Percentiles rank a stretch among this genome's conserved stretches.
Evolutionary conservation across 1,139 yeast genomes (phyloP).

Genomic region (Spencermartinsiella ligniputridi): DNA sequence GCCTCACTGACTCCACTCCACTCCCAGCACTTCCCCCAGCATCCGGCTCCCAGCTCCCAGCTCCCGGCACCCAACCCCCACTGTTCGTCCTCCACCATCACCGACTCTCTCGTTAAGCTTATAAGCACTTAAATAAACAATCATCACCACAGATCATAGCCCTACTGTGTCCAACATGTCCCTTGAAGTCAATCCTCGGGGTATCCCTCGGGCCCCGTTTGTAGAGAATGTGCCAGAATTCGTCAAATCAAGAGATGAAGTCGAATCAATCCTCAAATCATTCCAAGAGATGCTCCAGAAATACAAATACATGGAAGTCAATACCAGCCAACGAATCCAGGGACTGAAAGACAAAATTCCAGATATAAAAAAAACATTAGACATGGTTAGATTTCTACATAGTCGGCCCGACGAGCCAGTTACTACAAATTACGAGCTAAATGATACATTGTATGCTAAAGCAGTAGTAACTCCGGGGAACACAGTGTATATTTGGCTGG

Average conservation of each 20-base stretch:
- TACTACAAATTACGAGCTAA: slow-evolving; percentile 78
- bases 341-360: slow-evolving; percentile 77
- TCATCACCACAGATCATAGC: slow-evolving; percentile 7
- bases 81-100: too few species aligned
- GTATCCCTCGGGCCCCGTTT: slow-evolving; percentile 96
- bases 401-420: slow-evolving; percentile 44
- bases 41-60: too few species aligned
- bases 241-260: slow-evolving; percentile 65
- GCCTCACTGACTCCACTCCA: too few species aligned
- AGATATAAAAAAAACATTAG: slow-evolving; percentile 79
- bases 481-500: slow-evolving; percentile 83
- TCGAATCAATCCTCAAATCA: slow-evolving; percentile 59
- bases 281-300: slow-evolving; percentile 77
- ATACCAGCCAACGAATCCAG: slow-evolving; percentile 63
- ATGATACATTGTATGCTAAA: slow-evolving; percentile 84
- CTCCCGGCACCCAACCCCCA: too few species aligned
- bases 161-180: slow-evolving; percentile 18
- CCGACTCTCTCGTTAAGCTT: too few species aligned
- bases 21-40: too few species aligned
- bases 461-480: slow-evolving; percentile 65
- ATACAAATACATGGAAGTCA: slow-evolving; percentile 75
- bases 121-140: too few species aligned
- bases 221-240: slow-evolving; percentile 77
- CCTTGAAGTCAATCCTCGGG: slow-evolving; percentile 64
- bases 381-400: slow-evolving; percentile 60